Evolutionary conservation across 2,329 filamentous ascomycete genomes (phyloP).

Genomic region (Macrophomina pseudophaseolina): DNA sequence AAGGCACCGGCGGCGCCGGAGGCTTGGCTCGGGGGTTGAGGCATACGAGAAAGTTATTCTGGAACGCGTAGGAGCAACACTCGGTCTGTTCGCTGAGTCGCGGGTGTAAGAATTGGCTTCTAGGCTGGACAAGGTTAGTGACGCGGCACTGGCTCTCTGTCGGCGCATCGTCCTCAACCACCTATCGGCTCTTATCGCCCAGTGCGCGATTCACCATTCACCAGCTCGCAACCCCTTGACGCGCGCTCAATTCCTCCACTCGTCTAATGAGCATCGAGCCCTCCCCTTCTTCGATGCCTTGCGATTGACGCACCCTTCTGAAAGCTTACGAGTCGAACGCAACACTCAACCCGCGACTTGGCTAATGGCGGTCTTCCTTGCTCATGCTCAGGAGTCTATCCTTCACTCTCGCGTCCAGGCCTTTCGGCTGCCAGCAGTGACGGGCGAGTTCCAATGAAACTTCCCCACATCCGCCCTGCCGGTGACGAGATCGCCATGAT

Average conservation of each 20-base stretch:
- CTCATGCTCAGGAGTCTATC: neutral
- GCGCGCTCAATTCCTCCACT: neutral
- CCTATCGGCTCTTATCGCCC: neutral
- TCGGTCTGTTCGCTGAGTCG: neutral
- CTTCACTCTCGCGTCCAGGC: neutral
- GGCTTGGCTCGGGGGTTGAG: neutral
- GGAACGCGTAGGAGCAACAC: neutral
- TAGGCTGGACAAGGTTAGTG: conserved; percentile 5
- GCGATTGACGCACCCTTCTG: neutral
- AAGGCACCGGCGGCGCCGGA: neutral
- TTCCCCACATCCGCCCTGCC: neutral
- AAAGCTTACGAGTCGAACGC: neutral
- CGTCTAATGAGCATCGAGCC: neutral
- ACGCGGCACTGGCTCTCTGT: neutral
- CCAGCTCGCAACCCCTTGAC: neutral
- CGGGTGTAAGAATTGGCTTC: neutral
- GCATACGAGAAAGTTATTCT: conserved; percentile 10
- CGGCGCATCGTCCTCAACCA: neutral
- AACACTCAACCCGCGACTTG: neutral
- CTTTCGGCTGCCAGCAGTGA: neutral
- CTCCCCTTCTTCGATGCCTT: neutral
- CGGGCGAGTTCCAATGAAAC: too few species aligned
- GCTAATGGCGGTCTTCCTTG: neutral
- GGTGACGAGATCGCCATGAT: neutral
- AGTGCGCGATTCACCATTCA: neutral